Base-by-base conservation (phyloP, 2,329 filamentous ascomycete species). In the Capronia americana region DNA sequence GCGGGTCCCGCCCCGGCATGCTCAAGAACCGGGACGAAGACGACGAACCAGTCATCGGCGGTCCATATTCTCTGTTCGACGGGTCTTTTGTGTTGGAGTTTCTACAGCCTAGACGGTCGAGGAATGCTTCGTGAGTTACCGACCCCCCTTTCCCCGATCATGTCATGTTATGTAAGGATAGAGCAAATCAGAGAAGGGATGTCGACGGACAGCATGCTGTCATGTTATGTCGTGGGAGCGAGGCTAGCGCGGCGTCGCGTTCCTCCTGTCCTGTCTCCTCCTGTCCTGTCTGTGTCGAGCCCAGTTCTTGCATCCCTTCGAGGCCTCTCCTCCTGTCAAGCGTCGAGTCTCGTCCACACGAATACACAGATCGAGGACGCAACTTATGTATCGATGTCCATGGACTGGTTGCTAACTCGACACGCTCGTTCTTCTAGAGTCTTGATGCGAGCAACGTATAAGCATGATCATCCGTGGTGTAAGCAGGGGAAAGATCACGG, bases 101-200 rank as follows among this genome's bases (percentile, higher is more conserved):
- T 57, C 61, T 69, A 8, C 26, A 58, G 23, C 67, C 67, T 24
- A 55, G 50, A n/a, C 61, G 57, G 14, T 60, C 57, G 32, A 64
- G 64, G 32, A 57, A 69, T 38, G 67, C 67, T 14, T 67, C 67
- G 66, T 68, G 30, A 65, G 65, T 68, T n/a, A 8, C 17, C 17
- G 2, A 46, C 38, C n/a, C 24, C 28, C 41, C 23, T 2, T 23
- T n/a, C 26, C 20, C 44, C 17, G 5, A 10, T 46, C 23, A 11
- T 34, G 10, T 34, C 1, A 34, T 10, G 32, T 46, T 12, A 11
- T 34, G 10, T 34, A 0, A 34, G 32, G 32, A 34, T 34, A 12
- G 3, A 11, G 32, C 32, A 11, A 10, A 4, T 10, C 10, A 3
- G 32, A 11, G 12, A 4, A 12, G 32, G 4, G 32, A 34, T 34